phyloP scores from a whole-genome alignment of 495 filamentous ascomycete genomes.

The Xylaria grammica region DNA sequence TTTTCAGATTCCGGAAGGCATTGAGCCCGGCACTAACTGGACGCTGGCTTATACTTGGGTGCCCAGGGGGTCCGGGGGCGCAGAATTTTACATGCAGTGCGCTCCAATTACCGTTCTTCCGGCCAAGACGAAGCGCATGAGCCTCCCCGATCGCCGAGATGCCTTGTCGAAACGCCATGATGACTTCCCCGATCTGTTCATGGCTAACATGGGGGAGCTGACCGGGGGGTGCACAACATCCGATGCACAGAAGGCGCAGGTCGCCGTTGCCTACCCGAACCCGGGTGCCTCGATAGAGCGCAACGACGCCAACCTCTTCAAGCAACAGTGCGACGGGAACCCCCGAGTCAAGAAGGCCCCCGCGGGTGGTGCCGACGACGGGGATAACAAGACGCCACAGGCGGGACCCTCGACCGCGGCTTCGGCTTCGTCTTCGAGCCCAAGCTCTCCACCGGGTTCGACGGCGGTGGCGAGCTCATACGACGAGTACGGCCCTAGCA shows the following conservation, averaged over 20 bases:
- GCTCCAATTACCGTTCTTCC: conserved; percentile 31
- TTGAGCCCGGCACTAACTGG: conserved; percentile 62
- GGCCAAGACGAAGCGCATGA: conserved; percentile 40
- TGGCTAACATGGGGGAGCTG: conserved; percentile 68
- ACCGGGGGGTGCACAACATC: conserved; percentile 62
- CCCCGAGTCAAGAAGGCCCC: conserved; percentile 21
- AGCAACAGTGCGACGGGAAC: conserved; percentile 32
- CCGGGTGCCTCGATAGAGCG: conserved; percentile 30
- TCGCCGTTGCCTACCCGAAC: conserved; percentile 34
- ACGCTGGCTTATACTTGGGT: conserved; percentile 52
- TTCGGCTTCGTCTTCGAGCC: background rate
- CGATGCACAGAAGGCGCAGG: conserved; percentile 50
- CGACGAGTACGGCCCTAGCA: too few species aligned
- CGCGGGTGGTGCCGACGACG: background rate
- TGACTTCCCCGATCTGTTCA: conserved; percentile 77
- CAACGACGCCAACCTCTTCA: conserved; percentile 32
- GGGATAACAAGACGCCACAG: background rate
- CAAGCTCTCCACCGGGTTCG: background rate
- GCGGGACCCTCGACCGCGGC: background rate
- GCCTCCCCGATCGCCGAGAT: conserved; percentile 51
- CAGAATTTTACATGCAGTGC: conserved; percentile 60
- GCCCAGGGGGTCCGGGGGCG: too few species aligned
- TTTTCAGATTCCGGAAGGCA: conserved; percentile 63
- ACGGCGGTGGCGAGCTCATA: background rate
- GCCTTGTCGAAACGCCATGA: conserved; percentile 21